These are phyloP conservation scores for Nymphaea colorata DNA, from an alignment of 164 flowering plant species.

Conservation along the genomic window DNA sequence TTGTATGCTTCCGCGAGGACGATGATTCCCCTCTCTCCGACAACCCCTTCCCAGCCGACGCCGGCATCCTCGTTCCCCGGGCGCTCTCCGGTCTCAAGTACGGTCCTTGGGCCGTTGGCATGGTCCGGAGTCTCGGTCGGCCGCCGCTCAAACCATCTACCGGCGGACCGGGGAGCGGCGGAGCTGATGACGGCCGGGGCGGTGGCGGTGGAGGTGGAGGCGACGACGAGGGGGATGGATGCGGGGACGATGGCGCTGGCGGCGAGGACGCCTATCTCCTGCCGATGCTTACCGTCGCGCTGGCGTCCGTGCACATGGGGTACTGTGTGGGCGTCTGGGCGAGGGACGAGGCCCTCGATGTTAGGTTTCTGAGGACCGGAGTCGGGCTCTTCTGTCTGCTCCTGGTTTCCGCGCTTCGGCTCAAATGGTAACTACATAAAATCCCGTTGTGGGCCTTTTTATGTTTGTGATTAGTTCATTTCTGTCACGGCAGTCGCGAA, in stretches of 20 bases:
- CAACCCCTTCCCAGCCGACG: neutral
- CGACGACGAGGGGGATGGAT: constrained; percentile 20
- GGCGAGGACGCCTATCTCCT: constrained; percentile 5
- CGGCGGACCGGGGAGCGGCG: constrained; percentile 16
- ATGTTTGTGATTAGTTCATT: neutral
- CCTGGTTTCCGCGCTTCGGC: neutral
- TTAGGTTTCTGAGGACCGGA: neutral
- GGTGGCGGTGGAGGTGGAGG: constrained; percentile 17
- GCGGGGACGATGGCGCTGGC: constrained; percentile 17
- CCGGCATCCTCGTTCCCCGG: neutral
- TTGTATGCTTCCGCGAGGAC: neutral
- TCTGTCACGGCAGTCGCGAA: neutral
- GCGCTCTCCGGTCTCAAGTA: neutral
- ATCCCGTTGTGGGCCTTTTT: neutral
- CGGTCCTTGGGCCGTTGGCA: neutral
- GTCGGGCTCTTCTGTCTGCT: neutral
- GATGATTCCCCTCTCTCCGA: neutral
- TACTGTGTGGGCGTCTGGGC: neutral
- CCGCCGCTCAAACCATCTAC: neutral
- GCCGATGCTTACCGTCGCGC: neutral
- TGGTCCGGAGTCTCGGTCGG: neutral
- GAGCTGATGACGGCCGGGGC: constrained; percentile 12
- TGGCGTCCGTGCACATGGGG: neutral
- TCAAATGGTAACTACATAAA: neutral
- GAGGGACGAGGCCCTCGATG: neutral